phyloP scores from a whole-genome alignment of 345 rosid species.

The Rhodamnia argentea region DNA sequence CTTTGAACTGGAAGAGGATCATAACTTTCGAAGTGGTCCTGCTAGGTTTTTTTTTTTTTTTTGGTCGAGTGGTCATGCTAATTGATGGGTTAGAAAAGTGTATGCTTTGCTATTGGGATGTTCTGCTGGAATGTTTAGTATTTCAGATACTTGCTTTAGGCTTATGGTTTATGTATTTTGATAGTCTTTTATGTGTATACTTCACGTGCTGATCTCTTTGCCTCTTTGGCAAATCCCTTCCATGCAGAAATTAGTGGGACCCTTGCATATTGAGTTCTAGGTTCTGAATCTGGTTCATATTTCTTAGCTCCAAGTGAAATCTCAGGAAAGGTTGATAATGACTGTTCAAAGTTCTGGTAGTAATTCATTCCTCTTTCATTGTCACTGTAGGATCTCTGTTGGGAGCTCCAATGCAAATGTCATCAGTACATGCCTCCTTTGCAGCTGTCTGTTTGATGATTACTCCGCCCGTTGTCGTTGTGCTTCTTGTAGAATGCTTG shows the following conservation, averaged over 20 bases:
- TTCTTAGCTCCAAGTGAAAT: neutral
- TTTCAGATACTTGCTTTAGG: neutral
- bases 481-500: slow-evolving; percentile 77
- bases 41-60: too few species aligned
- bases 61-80: neutral
- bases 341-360: neutral
- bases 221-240: neutral
- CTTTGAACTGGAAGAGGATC: neutral
- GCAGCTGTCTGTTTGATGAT: slow-evolving; percentile 63
- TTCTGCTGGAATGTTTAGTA: neutral
- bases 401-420: slow-evolving; percentile 59
- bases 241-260: neutral
- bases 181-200: neutral
- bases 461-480: slow-evolving; percentile 83
- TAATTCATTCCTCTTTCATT: slow-evolving; percentile 1
- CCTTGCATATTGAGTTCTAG: neutral
- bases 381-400: slow-evolving; percentile 63
- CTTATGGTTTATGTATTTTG: neutral
- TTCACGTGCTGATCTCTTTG: neutral
- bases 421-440: slow-evolving; percentile 66
- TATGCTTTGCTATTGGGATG: neutral
- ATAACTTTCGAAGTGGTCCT: neutral
- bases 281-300: neutral
- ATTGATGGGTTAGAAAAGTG: neutral
- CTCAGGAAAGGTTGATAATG: neutral